phyloP scores from a whole-genome alignment of 257 asterid species.

The Petrea volubilis region DNA sequence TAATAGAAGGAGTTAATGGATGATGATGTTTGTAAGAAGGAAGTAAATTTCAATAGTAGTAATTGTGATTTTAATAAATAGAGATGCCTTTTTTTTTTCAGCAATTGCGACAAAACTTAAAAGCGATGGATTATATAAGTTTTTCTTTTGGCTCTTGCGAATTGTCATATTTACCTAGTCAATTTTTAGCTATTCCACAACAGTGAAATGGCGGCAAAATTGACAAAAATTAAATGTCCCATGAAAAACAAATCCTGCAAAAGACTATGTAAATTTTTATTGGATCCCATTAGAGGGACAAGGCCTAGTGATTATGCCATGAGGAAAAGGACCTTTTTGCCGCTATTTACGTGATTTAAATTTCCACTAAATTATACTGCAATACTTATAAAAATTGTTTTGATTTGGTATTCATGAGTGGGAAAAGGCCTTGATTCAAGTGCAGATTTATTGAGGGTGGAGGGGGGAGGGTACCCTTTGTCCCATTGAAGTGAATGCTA shows the following conservation, averaged over 20 bases:
- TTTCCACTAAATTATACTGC: slow-evolving; percentile 21
- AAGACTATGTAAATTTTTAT: not conserved
- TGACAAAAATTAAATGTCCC: too few species aligned
- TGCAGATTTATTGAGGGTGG: slow-evolving; percentile 3
- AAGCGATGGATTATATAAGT: too few species aligned
- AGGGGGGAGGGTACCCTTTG: slow-evolving; percentile 13
- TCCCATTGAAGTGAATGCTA: slow-evolving; percentile 30
- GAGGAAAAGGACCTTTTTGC: not conserved
- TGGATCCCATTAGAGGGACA: not conserved
- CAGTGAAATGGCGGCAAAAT: too few species aligned
- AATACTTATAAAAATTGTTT: slow-evolving; percentile 4
- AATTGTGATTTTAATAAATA: too few species aligned
- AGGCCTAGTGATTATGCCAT: slow-evolving; percentile 9
- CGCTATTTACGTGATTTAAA: not conserved
- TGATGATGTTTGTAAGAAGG: too few species aligned
- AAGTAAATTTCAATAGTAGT: too few species aligned
- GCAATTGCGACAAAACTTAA: too few species aligned
- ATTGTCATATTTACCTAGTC: too few species aligned
- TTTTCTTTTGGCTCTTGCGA: too few species aligned
- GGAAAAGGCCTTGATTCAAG: not conserved
- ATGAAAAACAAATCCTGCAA: not conserved
- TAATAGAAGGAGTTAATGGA: too few species aligned
- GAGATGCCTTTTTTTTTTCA: too few species aligned
- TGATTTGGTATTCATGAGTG: slow-evolving; percentile 24
- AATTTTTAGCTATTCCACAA: too few species aligned